Evolutionary conservation across 2,329 filamentous ascomycete species (phyloP), one percentile per base, ranked within the genome.

Genomic region (Colletotrichum somersetense): DNA sequence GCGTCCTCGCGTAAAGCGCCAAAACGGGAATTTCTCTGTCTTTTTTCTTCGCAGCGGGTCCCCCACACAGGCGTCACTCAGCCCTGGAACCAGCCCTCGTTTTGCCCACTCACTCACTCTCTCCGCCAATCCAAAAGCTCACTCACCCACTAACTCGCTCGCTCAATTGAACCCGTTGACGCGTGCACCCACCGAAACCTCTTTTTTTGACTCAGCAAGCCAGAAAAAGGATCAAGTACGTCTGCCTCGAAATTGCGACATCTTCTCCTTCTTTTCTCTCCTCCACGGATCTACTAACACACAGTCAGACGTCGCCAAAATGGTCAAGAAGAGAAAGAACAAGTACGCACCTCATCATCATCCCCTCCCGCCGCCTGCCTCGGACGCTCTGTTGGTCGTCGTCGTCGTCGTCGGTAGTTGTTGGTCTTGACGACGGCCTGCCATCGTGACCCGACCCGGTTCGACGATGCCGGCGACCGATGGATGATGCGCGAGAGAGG

Each of bases 261-360:
- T 40, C 33, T n/a, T 42, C 38, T 44, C 23, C 35, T 42, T 74
- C 58, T 73, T 57, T 77, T 67, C 74, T 73, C 58, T 64, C 68
- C 74, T 74, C 66, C 70, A 75, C 70, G 74, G 67, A 74, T n/a
- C 61, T 73, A 77, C 75, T 78, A 78, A 77, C 77, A 76, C 73
- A 65, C 69, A 73, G 67, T 56, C 80, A 87, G 85, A 87, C 82
- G 89, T 86, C 85, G 88, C 80, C 85, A 91, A 85, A 79, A 91
- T 91, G 89, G 89, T 91, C 83, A 91, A 91, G 89, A 91, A 91
- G 88, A 89, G 89, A 88, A 89, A 90, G 85, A 89, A 88, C 85
- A 91, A 91, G 88, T 89, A 85, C 80, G 86, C 3, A 10, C 1
- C 38, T 11, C 38, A 3, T 30, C 4, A 30, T 30, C 3, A 30